Evolutionary conservation across 2,329 filamentous ascomycete species (phyloP).

Genomic region (Colletotrichum caudatum): DNA sequence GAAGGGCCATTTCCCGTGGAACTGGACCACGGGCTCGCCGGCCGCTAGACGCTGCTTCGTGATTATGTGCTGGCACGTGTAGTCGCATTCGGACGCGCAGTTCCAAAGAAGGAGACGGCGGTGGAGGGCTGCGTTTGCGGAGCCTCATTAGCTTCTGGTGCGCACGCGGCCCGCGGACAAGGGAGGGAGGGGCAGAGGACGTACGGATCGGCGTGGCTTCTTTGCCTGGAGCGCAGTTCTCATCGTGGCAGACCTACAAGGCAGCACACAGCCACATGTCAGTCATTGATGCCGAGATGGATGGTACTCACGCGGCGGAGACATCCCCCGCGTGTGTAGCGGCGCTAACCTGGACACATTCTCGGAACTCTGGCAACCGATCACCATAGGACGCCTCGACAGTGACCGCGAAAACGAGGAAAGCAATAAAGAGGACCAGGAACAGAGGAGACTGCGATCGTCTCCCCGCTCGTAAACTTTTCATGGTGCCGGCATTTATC

Average conservation of each 20-base stretch:
- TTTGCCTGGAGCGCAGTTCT: conserved; percentile 80
- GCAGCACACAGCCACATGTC: conserved; percentile 19
- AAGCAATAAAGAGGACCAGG: conserved; percentile 50
- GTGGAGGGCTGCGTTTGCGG: conserved; percentile 72
- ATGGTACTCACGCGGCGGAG: neutral
- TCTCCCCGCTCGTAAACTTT: conserved; percentile 37
- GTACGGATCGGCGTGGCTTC: conserved; percentile 75
- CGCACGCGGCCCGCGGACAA: neutral
- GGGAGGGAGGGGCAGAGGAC: conserved; percentile 47
- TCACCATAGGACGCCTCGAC: conserved; percentile 83
- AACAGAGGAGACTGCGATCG: conserved; percentile 42
- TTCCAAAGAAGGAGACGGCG: conserved; percentile 91
- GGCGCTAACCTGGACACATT: conserved; percentile 81
- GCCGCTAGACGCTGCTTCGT: conserved; percentile 77
- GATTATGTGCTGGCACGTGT: conserved; percentile 94
- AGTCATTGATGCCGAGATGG: conserved; percentile 19
- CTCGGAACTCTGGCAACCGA: conserved; percentile 84
- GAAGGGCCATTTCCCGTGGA: conserved; percentile 99
- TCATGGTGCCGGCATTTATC: conserved; percentile 41
- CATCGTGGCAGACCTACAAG: conserved; percentile 77
- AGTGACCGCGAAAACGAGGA: conserved; percentile 56
- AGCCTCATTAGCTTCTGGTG: conserved; percentile 30
- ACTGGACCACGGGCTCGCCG: conserved; percentile 82
- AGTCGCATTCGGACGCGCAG: conserved; percentile 95
- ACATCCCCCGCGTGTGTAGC: conserved; percentile 27